Evolutionary conservation across 2,329 filamentous ascomycete species (phyloP).

Genomic region (Nigrospora sphaerica): DNA sequence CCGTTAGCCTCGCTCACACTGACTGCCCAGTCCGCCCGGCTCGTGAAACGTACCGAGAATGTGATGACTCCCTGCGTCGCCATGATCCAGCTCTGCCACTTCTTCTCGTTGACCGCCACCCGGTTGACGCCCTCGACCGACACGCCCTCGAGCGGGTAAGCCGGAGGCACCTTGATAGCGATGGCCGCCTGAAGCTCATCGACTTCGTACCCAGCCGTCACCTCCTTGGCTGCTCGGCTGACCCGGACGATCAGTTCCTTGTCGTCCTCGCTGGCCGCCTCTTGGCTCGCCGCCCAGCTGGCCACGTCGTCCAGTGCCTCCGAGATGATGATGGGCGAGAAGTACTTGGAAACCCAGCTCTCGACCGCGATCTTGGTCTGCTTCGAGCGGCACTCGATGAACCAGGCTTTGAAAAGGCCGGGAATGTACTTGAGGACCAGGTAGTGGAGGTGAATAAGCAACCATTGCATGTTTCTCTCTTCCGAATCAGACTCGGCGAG

Average conservation of each 20-base stretch:
- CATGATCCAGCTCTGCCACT: slow-evolving; percentile 87
- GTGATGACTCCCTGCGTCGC: slow-evolving; percentile 89
- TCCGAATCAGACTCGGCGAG: slow-evolving; percentile 50
- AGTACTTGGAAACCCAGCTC: slow-evolving; percentile 77
- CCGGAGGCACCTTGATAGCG: slow-evolving; percentile 69
- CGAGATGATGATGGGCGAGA: slow-evolving; percentile 64
- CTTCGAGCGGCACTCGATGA: slow-evolving; percentile 70
- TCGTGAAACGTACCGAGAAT: slow-evolving; percentile 54
- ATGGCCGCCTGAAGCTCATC: slow-evolving; percentile 84
- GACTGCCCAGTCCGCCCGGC: too few species aligned
- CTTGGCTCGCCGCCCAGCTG: slow-evolving; percentile 55
- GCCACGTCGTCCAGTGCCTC: slow-evolving; percentile 61
- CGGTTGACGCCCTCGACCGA: slow-evolving; percentile 71
- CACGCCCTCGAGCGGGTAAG: slow-evolving; percentile 77
- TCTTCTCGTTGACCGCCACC: slow-evolving; percentile 81
- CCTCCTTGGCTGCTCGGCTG: slow-evolving; percentile 62
- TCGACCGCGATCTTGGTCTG: slow-evolving; percentile 76
- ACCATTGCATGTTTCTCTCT: slow-evolving; percentile 72
- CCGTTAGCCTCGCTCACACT: neutral
- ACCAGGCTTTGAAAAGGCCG: slow-evolving; percentile 77
- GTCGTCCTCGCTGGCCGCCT: slow-evolving; percentile 41
- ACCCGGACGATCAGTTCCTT: slow-evolving; percentile 62
- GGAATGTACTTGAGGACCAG: slow-evolving; percentile 70
- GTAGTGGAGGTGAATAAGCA: slow-evolving; percentile 83
- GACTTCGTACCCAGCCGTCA: slow-evolving; percentile 77